A percentile compares a stretch with the other conserved stretches of the same genome.
phyloP scores from a whole-genome alignment of 768 basidiomycete species.

The Lactifluus piperatus region DNA sequence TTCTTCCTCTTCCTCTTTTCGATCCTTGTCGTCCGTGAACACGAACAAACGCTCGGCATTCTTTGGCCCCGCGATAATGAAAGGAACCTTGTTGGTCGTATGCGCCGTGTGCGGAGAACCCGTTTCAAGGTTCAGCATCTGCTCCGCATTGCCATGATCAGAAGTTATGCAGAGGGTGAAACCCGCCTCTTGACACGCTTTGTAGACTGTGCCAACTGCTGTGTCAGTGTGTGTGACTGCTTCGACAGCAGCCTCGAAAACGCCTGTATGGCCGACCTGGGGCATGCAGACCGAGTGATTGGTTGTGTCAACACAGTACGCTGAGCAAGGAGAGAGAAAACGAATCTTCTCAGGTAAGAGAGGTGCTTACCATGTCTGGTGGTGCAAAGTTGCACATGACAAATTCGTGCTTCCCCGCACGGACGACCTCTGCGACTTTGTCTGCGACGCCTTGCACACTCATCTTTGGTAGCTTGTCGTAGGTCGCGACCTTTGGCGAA shows the following conservation, averaged over 20 bases:
- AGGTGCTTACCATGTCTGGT: conserved; percentile 74
- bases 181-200: conserved; percentile 77
- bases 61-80: conserved; percentile 63
- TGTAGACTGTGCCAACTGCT: conserved; percentile 81
- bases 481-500: conserved; percentile 90
- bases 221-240: conserved; percentile 85
- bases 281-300: background rate
- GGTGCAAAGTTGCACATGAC: conserved; percentile 98
- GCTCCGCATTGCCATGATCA: conserved; percentile 94
- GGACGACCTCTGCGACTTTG: conserved; percentile 83
- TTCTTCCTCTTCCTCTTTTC: conserved; percentile 45
- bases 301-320: background rate
- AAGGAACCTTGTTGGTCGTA: conserved; percentile 83
- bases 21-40: conserved; percentile 44
- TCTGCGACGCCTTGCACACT: conserved; percentile 81
- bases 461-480: conserved; percentile 89
- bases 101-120: conserved; percentile 89
- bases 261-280: conserved; percentile 86
- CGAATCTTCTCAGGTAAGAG: background rate
- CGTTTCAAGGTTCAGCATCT: conserved; percentile 80
- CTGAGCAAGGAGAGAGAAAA: background rate
- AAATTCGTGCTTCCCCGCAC: conserved; percentile 64
- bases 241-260: conserved; percentile 83
- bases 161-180: conserved; percentile 85
- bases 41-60: conserved; percentile 41